Conservation (phyloP, 257 asterid genomes). For the Rauvolfia tetraphylla region DNA sequence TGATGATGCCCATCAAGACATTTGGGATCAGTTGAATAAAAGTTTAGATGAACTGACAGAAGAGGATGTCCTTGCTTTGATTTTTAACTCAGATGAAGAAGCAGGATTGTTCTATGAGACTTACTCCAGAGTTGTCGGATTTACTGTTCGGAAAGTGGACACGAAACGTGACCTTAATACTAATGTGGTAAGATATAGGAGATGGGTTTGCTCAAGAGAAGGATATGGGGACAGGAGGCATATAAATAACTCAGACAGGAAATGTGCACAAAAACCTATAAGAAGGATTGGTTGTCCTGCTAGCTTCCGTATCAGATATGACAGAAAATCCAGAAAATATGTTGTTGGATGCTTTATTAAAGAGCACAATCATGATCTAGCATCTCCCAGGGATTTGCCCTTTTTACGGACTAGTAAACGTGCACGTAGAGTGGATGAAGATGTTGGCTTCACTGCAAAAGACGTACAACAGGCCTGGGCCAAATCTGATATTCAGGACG, state of each 20-base stretch:
- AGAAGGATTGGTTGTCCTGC: conserved; percentile 10
- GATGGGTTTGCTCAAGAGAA: conserved; percentile 5
- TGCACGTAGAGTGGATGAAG: background rate
- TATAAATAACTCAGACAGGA: background rate
- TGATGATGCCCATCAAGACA: background rate
- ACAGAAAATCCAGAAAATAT: background rate
- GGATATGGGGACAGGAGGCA: background rate
- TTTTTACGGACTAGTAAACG: background rate
- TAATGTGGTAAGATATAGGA: background rate
- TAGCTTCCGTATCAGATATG: background rate
- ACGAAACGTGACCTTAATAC: background rate
- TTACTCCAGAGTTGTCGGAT: background rate
- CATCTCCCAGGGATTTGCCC: background rate
- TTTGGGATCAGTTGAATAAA: background rate
- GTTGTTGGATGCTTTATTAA: background rate
- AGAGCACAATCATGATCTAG: conserved; percentile 9
- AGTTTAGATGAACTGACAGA: conserved; percentile 2
- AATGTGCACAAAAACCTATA: background rate
- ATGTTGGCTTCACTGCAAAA: background rate
- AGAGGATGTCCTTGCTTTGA: background rate
- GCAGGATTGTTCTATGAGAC: conserved; percentile 9
- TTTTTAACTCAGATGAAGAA: conserved; percentile 8
- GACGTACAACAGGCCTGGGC: background rate
- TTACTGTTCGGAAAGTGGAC: background rate
- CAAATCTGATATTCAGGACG: background rate